Percentiles rank a stretch among this genome's conserved stretches.
These are phyloP conservation scores for Acacia acuminata DNA, from an alignment of 306 rosid species.

Conservation along the genomic window DNA sequence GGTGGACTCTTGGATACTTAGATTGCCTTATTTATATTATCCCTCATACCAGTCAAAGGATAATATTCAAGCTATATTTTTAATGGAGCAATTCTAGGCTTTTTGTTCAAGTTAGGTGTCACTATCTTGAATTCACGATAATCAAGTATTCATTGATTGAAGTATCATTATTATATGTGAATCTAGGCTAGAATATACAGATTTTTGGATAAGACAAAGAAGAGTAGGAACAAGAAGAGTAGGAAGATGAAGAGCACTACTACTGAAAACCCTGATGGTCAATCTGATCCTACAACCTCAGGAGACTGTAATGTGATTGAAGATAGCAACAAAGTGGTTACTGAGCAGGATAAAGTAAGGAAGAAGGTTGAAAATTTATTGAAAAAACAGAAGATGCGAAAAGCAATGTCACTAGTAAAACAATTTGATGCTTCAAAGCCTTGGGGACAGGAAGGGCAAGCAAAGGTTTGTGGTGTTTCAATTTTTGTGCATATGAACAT, in stretches of 20 bases:
- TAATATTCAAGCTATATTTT: constrained; percentile 10
- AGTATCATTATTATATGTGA: constrained; percentile 30
- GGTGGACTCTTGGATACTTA: background rate
- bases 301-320: constrained; percentile 35
- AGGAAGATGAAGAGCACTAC: constrained; percentile 40
- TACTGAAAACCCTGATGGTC: constrained; percentile 39
- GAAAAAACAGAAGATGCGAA: constrained; percentile 62
- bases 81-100: background rate
- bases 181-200: constrained; percentile 71
- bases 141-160: constrained; percentile 28
- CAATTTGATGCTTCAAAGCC: constrained; percentile 65
- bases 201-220: constrained; percentile 65
- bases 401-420: constrained; percentile 58
- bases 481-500: constrained; percentile 13
- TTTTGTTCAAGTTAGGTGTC: constrained; percentile 20
- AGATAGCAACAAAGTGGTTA: constrained; percentile 38
- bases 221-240: constrained; percentile 42
- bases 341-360: constrained; percentile 45
- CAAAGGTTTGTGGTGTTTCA: constrained; percentile 68
- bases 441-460: constrained; percentile 91
- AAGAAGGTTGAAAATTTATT: constrained; percentile 60
- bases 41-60: constrained; percentile 1
- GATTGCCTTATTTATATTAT: background rate
- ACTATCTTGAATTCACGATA: background rate
- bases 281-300: constrained; percentile 35